A percentile compares a stretch with the other conserved stretches of the same genome.
Conservation (phyloP, 2,329 filamentous ascomycete genomes). For the Tolypocladium paradoxum region DNA sequence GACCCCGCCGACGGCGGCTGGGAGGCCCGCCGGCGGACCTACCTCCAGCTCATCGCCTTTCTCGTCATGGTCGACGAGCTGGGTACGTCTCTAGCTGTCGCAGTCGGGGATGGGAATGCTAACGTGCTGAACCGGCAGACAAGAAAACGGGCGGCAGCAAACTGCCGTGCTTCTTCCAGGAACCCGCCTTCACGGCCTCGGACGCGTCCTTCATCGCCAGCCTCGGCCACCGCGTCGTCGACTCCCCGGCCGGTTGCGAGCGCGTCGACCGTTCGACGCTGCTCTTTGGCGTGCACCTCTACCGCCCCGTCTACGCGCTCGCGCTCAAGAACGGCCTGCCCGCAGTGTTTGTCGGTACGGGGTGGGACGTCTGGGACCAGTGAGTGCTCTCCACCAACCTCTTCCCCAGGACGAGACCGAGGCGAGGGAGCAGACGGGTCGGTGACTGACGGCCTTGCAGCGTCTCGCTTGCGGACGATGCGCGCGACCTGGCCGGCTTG, state of each 20-base stretch:
- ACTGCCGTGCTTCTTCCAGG: conserved; percentile 41
- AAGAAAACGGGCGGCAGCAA: conserved; percentile 9
- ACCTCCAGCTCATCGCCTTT: conserved; percentile 44
- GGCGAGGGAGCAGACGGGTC: no score
- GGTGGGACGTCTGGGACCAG: conserved; percentile 39
- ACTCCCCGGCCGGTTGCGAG: conserved; percentile 41
- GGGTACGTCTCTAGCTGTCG: conserved; percentile 22
- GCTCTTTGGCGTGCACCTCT: conserved; percentile 53
- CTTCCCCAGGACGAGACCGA: no score
- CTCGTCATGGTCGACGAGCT: conserved; percentile 32
- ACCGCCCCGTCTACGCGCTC: conserved; percentile 39
- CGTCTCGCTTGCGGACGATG: not conserved
- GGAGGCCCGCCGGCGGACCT: conserved; percentile 34
- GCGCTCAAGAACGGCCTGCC: conserved; percentile 37
- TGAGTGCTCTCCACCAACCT: conserved; percentile 17
- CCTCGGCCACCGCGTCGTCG: conserved; percentile 41
- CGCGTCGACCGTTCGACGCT: conserved; percentile 37
- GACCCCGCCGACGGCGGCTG: conserved; percentile 36
- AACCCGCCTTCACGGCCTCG: conserved; percentile 37
- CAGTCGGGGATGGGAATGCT: not conserved
- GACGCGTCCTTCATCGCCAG: conserved; percentile 42
- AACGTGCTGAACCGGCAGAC: not conserved
- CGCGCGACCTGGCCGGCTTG: conserved; percentile 2
- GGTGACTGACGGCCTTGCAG: not conserved
- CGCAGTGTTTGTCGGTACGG: conserved; percentile 47